Base-by-base conservation (phyloP, 2,329 filamentous ascomycete species). In the Fusarium nematophilum region DNA sequence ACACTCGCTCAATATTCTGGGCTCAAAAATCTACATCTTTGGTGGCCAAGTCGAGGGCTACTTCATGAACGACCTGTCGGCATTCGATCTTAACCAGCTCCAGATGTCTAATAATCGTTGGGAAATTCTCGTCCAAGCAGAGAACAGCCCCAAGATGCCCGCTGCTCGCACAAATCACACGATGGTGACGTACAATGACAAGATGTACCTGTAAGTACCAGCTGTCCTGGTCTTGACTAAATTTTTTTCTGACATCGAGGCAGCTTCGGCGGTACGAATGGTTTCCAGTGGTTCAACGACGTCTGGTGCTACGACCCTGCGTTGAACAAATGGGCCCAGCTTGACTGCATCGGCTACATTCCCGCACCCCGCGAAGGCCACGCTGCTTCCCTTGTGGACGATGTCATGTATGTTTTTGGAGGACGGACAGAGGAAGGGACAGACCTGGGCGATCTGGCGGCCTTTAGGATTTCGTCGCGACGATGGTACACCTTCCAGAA, bases 401-500 rank as follows among this genome's bases (percentile, higher is more conserved):
- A 99, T 73, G 95, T 97, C 56, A 99, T 99, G 96, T 99, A 99
- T 78, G 88, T 99, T 58, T 99, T 99, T 74, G 96, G 96, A 66
- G 95, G 95, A 37, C 90, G 95, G 56, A 97, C 93, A 0, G 92
- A 97, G 71, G 93, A 98, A 66, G 95, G 95, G 1, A 86, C 89
- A 23, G 95, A 99, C 73, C 80, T 99, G 4, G 95, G 94, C 27
- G 95, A 99, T 75, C 82, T 99, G 36, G 94, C 95, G 3, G 95
- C 95, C 2, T 87, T 87, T 68, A 78, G 83, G 47, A 86, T 87
- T 55, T 87, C 90, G 1, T 93, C 93, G 9, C 88, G 92, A 63
- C 87, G 95, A 56, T 99, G 95, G 95, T 99, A 98, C 75, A 99
- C 95, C 29, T 99, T 99, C 77, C 95, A 99, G 72, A 99, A 99